Conservation (phyloP, 768 basidiomycete species). For the Hebeloma cylindrosporum region DNA sequence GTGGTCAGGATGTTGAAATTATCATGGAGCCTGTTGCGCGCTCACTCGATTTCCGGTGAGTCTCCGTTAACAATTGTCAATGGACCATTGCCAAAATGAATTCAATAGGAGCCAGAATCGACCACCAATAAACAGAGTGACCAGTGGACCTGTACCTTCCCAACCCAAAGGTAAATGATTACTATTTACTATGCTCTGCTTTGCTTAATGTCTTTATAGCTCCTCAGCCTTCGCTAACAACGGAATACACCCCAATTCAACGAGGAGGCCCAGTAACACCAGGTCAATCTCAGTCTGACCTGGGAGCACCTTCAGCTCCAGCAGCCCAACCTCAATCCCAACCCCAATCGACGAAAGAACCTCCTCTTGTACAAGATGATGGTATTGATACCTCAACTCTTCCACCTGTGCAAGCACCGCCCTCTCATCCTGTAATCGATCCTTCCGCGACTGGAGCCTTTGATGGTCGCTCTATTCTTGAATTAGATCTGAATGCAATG, state of each 20-base stretch:
- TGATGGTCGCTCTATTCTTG: conserved; percentile 78
- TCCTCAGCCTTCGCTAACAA: conserved; percentile 64
- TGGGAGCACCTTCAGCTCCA: conserved; percentile 14
- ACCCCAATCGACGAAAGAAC: background rate
- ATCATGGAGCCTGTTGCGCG: conserved; percentile 80
- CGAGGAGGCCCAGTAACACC: conserved; percentile 45
- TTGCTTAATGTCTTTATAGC: conserved; percentile 25
- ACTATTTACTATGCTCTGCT: background rate
- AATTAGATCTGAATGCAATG: conserved; percentile 75
- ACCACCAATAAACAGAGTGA: conserved; percentile 14
- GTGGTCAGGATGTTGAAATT: conserved; percentile 77
- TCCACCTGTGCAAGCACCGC: conserved; percentile 67
- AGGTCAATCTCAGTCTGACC: conserved; percentile 10
- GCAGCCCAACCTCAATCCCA: conserved; percentile 15
- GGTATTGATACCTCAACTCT: conserved; percentile 65
- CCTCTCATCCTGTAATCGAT: conserved; percentile 79
- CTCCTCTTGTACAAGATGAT: conserved; percentile 34
- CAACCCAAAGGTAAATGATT: conserved; percentile 31
- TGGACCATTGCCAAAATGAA: background rate
- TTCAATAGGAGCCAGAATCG: conserved; percentile 22
- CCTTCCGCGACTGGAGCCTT: conserved; percentile 62
- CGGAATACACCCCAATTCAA: conserved; percentile 78
- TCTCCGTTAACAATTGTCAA: conserved; percentile 1
- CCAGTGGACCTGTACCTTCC: conserved; percentile 27
- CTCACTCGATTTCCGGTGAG: conserved; percentile 74